Percentiles rank a stretch among this genome's conserved stretches.
Evolutionary conservation across 495 filamentous ascomycete species (phyloP).

Genomic region (Rusavskia elegans): DNA sequence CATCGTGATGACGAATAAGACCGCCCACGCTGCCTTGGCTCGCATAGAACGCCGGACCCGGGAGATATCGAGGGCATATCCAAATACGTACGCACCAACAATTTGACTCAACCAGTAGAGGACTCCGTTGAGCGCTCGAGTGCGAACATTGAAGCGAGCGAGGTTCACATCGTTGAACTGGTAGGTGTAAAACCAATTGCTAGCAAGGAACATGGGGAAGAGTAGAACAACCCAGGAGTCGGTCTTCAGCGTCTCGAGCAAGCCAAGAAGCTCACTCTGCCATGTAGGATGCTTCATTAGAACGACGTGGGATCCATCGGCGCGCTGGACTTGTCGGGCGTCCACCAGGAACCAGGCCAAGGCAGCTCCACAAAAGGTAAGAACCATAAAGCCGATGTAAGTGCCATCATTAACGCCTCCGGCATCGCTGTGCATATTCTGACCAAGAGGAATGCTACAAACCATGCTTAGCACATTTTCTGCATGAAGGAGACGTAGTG

Average conservation of each 20-base stretch:
- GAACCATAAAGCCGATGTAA: slow-evolving; percentile 35
- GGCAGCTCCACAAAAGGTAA: slow-evolving; percentile 36
- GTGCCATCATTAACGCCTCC: slow-evolving; percentile 30
- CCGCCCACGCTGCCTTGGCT: slow-evolving; percentile 23
- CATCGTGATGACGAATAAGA: slow-evolving; percentile 26
- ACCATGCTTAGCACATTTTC: background rate
- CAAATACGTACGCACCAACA: slow-evolving; percentile 28
- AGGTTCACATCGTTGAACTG: slow-evolving; percentile 40
- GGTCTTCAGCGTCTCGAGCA: slow-evolving; percentile 22
- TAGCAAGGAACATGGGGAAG: slow-evolving; percentile 40
- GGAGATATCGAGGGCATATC: slow-evolving; percentile 26
- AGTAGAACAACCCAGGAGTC: slow-evolving; percentile 29
- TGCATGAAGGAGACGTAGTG: background rate
- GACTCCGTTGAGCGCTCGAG: slow-evolving; percentile 29
- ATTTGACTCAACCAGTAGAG: slow-evolving; percentile 40
- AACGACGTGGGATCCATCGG: slow-evolving; percentile 62
- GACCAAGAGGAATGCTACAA: slow-evolving; percentile 35
- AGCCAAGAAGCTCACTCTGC: slow-evolving; percentile 27
- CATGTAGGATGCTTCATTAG: slow-evolving; percentile 72
- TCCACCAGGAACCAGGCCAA: slow-evolving; percentile 40
- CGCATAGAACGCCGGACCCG: slow-evolving; percentile 24
- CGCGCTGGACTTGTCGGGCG: slow-evolving; percentile 53
- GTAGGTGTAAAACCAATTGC: slow-evolving; percentile 70
- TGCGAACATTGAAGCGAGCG: slow-evolving; percentile 30
- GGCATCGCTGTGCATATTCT: slow-evolving; percentile 25